These are phyloP conservation scores for Moniliella sp. DNA, from an alignment of 1,284 basidiomycete genomes.

Conservation along the genomic window DNA sequence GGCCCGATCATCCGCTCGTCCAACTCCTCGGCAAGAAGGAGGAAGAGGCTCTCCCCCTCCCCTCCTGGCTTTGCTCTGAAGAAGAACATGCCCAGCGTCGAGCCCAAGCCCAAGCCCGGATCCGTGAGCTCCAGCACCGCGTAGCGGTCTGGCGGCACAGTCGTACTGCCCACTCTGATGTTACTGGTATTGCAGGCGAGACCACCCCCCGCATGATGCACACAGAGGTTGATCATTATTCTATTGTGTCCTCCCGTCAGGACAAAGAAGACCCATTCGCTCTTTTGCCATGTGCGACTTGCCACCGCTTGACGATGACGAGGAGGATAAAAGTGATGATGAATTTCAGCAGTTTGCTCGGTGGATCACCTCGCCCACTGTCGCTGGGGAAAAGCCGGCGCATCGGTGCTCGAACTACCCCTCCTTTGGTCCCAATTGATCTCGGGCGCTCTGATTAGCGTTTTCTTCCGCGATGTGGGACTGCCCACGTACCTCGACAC, in stretches of 20 bases:
- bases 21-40: neutral
- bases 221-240: too few relatives aligned
- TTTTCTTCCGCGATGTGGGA: slow-evolving; percentile 18
- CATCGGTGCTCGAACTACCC: neutral
- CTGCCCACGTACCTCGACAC: slow-evolving; percentile 15
- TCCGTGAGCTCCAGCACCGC: neutral
- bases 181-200: too few relatives aligned
- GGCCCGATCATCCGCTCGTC: neutral
- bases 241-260: too few relatives aligned
- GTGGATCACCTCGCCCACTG: neutral
- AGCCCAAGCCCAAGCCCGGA: neutral
- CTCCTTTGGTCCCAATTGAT: slow-evolving; percentile 12
- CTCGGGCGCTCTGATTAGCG: slow-evolving; percentile 17
- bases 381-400: neutral
- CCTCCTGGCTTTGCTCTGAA: neutral
- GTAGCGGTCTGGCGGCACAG: neutral
- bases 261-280: too few relatives aligned
- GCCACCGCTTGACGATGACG: too few relatives aligned
- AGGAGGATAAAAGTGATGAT: too few relatives aligned
- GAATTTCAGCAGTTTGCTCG: neutral
- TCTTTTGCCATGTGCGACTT: too few relatives aligned
- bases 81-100: neutral
- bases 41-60: neutral
- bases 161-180: too few relatives aligned
- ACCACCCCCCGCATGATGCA: too few relatives aligned